Conservation (phyloP, 1,284 basidiomycete genomes). For the Somion occarium region DNA sequence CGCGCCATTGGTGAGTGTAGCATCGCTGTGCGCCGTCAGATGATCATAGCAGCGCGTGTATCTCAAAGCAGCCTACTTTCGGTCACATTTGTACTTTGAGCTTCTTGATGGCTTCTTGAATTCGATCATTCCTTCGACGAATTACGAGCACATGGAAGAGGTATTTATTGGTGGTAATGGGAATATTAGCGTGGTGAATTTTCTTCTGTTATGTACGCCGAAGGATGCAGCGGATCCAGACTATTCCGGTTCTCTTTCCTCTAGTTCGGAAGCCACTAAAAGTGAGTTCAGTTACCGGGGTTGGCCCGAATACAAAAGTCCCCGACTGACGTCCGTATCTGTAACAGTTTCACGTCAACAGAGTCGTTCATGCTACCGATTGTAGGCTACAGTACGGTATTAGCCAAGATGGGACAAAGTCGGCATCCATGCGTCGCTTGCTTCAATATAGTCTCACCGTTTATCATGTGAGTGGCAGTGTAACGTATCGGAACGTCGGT, state of each 20-base stretch:
- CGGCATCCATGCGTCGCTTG: not conserved
- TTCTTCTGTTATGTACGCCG: too few species aligned
- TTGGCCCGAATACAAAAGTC: constrained; percentile 1
- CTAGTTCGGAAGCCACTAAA: not conserved
- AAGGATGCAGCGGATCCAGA: too few species aligned
- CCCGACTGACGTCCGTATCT: constrained; percentile 1
- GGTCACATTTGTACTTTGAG: not conserved
- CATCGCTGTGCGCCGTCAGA: too few species aligned
- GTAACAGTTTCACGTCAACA: not conserved
- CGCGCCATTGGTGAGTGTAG: too few species aligned
- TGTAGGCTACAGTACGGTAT: not conserved
- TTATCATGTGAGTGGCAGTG: not conserved
- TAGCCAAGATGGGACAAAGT: not conserved
- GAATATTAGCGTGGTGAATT: too few species aligned
- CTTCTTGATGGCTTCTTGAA: not conserved
- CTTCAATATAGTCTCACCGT: not conserved
- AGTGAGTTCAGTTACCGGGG: not conserved
- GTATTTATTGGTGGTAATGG: not conserved
- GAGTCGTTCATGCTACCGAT: not conserved
- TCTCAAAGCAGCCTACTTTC: not conserved
- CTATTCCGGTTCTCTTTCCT: not conserved
- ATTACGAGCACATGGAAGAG: not conserved
- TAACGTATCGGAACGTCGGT: not conserved
- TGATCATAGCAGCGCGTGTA: not conserved
- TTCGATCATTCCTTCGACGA: not conserved